phyloP scores from a whole-genome alignment of 495 filamentous ascomycete species.

The Neurospora cerealis region DNA sequence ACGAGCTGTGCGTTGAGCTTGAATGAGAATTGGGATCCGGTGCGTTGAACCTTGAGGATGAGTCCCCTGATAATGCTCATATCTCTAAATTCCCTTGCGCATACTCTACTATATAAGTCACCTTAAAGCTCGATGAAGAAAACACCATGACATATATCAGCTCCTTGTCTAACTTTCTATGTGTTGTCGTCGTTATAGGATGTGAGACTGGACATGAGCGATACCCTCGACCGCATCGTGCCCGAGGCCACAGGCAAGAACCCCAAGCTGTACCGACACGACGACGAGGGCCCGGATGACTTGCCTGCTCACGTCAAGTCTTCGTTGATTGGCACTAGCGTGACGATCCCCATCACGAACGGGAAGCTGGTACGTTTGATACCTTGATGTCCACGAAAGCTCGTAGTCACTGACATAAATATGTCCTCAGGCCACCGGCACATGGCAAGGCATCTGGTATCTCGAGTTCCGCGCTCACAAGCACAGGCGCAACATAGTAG shows the following conservation, averaged over 20 bases:
- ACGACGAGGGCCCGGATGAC: conserved; percentile 16
- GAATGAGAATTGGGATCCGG: conserved; percentile 81
- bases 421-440: conserved; percentile 26
- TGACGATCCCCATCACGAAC: conserved; percentile 81
- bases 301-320: conserved; percentile 77
- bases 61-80: neutral
- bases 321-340: conserved; percentile 74
- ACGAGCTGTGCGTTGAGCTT: conserved; percentile 76
- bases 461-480: conserved; percentile 74
- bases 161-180: neutral
- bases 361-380: conserved; percentile 52
- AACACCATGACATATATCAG: no score
- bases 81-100: no score
- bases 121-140: no score
- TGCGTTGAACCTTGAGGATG: conserved; percentile 41
- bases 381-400: no score
- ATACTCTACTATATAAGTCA: no score
- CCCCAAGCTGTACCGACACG: conserved; percentile 77
- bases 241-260: conserved; percentile 54
- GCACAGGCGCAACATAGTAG: conserved; percentile 73
- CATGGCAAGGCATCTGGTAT: conserved; percentile 86
- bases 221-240: conserved; percentile 82
- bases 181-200: conserved; percentile 12
- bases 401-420: no score
- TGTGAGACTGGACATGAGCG: conserved; percentile 73